phyloP scores from a whole-genome alignment of 192 early-diverging fungal species.

The Backusella macrospora region DNA sequence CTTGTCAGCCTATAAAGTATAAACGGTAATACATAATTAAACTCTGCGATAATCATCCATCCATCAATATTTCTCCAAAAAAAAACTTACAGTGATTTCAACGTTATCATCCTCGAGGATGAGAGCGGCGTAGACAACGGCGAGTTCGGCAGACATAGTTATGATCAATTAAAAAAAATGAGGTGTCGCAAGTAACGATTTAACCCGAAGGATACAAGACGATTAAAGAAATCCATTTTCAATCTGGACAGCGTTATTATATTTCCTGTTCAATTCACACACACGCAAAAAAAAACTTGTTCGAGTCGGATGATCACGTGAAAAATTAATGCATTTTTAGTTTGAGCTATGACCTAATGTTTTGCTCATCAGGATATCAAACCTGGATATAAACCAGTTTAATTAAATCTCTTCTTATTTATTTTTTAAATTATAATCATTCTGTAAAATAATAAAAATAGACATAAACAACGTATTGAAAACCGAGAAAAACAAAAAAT shows the following conservation, averaged over 20 bases:
- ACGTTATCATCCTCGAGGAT: conserved; percentile 98
- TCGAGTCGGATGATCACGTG: neutral
- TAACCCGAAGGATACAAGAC: conserved; percentile 26
- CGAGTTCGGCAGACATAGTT: conserved; percentile 70
- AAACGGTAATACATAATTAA: neutral
- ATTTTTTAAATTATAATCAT: neutral
- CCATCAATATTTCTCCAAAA: neutral
- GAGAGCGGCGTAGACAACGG: conserved; percentile 94
- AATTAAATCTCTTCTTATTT: neutral
- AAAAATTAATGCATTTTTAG: neutral
- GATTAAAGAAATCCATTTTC: conserved; percentile 15
- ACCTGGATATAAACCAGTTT: neutral
- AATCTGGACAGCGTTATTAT: neutral
- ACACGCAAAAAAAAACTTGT: neutral
- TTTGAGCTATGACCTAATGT: neutral
- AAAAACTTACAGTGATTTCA: conserved; percentile 85
- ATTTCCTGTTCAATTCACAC: neutral
- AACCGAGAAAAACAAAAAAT: neutral
- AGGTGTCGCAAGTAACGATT: conserved; percentile 22
- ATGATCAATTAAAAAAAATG: neutral
- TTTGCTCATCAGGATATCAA: neutral
- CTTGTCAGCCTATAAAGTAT: conserved; percentile 79
- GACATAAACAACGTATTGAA: neutral
- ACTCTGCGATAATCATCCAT: neutral
- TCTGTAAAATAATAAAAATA: neutral